Percentiles rank a stretch among this genome's conserved stretches.
These are phyloP conservation scores for Cryptosporidium tyzzeri DNA, from an alignment of 169 alveolate species.

Conservation along the genomic window DNA sequence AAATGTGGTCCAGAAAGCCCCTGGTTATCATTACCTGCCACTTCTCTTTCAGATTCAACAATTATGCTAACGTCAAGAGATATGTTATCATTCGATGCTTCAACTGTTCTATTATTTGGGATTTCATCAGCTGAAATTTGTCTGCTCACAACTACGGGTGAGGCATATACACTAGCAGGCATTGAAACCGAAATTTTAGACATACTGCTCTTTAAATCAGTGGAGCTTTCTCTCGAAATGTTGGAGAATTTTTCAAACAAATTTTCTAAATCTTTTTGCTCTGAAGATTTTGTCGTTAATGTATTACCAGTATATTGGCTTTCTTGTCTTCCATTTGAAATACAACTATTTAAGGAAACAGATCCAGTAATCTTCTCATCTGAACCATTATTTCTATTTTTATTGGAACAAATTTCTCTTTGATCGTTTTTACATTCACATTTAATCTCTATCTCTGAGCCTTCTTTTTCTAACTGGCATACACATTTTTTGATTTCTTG, in stretches of 20 bases:
- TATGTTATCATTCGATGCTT: conserved; percentile 25
- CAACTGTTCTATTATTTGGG: conserved; percentile 11
- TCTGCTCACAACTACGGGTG: conserved; percentile 41
- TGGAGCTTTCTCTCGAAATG: conserved; percentile 21
- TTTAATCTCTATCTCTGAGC: background rate
- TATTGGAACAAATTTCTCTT: background rate
- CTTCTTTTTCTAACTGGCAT: background rate
- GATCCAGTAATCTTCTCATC: conserved; percentile 17
- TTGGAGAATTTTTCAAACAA: conserved; percentile 50
- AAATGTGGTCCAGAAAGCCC: background rate
- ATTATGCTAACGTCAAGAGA: conserved; percentile 53
- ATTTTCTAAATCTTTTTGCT: conserved; percentile 15
- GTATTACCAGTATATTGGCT: background rate
- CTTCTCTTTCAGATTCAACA: conserved; percentile 58
- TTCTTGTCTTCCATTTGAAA: conserved; percentile 44
- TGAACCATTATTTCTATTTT: background rate
- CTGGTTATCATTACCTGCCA: background rate
- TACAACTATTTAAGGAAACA: conserved; percentile 25
- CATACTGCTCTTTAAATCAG: conserved; percentile 28
- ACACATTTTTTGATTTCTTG: background rate
- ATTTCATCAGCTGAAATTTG: conserved; percentile 29
- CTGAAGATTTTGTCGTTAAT: conserved; percentile 1
- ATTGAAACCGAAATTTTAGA: conserved; percentile 52
- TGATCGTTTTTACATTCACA: background rate
- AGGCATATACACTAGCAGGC: conserved; percentile 65